Base-by-base conservation (phyloP, 441 rosid species). In the Melastoma candidum region DNA sequence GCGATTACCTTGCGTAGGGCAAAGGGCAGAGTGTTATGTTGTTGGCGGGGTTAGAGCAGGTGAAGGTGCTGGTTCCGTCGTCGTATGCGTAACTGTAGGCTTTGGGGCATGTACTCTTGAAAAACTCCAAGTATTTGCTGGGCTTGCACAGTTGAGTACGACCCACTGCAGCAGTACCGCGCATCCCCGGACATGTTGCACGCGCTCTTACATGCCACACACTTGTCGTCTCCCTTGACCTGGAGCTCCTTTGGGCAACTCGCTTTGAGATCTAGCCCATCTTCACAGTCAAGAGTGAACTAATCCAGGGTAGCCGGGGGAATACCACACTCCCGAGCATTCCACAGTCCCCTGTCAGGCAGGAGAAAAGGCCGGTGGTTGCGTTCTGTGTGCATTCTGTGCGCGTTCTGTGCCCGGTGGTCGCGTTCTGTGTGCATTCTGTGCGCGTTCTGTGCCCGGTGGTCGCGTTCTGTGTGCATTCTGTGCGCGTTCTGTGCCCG, bases 51-150 rank as follows among this genome's bases (percentile, higher is more conserved):
- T 65, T 79, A 1, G 63, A 71, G 53, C 96, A 90, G 8, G 98
- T 87, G 44, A 85, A 90, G 11, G 84, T 87, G 13, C 98, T 90
- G 0, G 89, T 85, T 4, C 87, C 78, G 46, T 90, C 98, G 48
- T 90, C 98, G 32, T 81, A 87, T 2, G 96, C 98, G 27, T 87
- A 90, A 64, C 98, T 90, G 13, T 90, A 87, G 6, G 98, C 85
- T 53, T 60, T 68, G 0, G 95, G 98, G 48, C 98, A 87, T 3
- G 90, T 84, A 46, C 53, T 61, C 53, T 88, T 92, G 64, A 92
- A 88, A 51, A 80, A 82, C 61, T 64, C 57, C 0, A 97, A 88
- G 67, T 88, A 92, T 12, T 69, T 61, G 26, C 74, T 77, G 0
- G 98, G 95, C 56, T 77, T 82, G 58, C 97, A 88, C 3, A 84